Evolutionary conservation across 176 grass and related monocot species (phyloP), one percentile per base, ranked within the genome.

Genomic region (Aegilops tauschii): DNA sequence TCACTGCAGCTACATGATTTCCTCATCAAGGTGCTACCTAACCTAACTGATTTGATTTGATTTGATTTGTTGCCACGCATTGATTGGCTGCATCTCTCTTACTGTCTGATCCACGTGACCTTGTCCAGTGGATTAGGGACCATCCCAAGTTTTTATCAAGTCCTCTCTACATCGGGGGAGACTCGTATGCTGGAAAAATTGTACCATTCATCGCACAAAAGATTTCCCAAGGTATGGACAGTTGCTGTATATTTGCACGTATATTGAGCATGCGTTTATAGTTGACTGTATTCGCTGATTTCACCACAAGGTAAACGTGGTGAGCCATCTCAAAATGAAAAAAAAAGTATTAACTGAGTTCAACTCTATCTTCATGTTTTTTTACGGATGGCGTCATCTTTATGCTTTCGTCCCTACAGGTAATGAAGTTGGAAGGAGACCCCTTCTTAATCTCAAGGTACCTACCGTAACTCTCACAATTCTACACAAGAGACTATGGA

Each of bases 141-240:
- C 85, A 95, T 65, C 85, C 93, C 0, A 11, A 83, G 45, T 95
- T 86, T 29, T 32, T 84, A 16, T 13, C 75, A 6, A 87, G 71
- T 81, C 81, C 85, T 73, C 88, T 95, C 66, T 92, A 90, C 21
- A 68, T 90, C 7, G 84, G 65, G 61, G 93, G 88, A 49, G 90
- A 94, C 65, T 92, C 90, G 1, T 92, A 84, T 5, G 85, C 79
- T 12, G 93, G 90, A 40, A 95, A 88, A 69, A 18, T 86, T 21
- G 79, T 45, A 69, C 93, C 93, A 5, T 65, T 77, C 36, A 52
- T 95, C 30, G 40, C 68, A 0, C 82, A 95, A 56, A 80, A 76
- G 62, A 37, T 95, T 63, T 80, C 85, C n/a, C 49, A 95, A 86
- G 93, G 93, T 95, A 73, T 0, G 5, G 23, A 29, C 13, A 7